Conservation (phyloP, 208 protist genomes). For the Trypanosoma scelopori region DNA sequence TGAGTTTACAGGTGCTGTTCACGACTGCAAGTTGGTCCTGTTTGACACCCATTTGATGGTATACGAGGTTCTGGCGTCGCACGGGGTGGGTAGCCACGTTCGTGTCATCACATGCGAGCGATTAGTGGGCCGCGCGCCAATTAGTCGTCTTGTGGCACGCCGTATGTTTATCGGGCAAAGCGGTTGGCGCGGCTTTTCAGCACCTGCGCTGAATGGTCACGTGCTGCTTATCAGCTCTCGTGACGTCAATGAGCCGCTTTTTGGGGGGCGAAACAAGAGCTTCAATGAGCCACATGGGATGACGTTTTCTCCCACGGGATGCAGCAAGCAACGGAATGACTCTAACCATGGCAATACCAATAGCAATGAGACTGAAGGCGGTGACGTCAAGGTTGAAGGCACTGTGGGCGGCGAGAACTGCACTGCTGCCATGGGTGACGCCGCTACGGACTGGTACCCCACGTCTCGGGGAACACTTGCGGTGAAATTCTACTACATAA, state of each 20-base stretch:
- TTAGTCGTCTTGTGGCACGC: constrained; percentile 42
- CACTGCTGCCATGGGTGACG: not conserved
- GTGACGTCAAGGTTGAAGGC: not conserved
- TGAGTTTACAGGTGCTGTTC: not conserved
- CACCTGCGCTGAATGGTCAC: constrained; percentile 18
- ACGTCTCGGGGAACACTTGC: not conserved
- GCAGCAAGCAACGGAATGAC: no score
- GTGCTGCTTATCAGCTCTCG: constrained; percentile 15
- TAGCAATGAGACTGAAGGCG: not conserved
- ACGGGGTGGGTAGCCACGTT: constrained; percentile 19
- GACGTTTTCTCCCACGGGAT: no score
- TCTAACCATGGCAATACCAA: not conserved
- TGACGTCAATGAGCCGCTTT: constrained; percentile 4
- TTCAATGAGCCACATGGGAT: no score
- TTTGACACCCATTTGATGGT: constrained; percentile 13
- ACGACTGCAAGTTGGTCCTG: constrained; percentile 12
- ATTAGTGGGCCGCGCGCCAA: constrained; percentile 1
- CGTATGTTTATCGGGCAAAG: constrained; percentile 26
- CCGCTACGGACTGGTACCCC: not conserved
- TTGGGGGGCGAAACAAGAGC: constrained; percentile 1
- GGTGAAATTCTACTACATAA: constrained; percentile 57
- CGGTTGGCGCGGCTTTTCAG: constrained; percentile 28
- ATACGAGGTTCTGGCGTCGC: constrained; percentile 14
- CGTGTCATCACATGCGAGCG: constrained; percentile 21
- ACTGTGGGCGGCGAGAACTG: not conserved